Base-by-base conservation (phyloP, 1,139 yeast genomes). In the Arxiozyma slooffiae region DNA sequence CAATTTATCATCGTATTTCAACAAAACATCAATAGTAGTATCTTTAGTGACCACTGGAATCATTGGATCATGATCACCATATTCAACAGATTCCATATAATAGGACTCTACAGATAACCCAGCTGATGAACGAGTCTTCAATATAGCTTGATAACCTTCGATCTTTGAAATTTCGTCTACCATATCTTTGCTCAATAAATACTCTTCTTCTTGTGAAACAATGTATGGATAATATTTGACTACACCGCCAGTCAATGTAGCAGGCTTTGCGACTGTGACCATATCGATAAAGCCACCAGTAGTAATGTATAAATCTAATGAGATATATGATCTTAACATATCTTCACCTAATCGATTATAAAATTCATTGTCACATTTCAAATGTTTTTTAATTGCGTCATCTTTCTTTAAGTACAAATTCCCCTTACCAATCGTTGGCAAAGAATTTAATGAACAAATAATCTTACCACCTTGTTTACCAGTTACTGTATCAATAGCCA, bases 391-490 rank as follows among this genome's bases (percentile, higher is more conserved):
- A 42, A 79, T 82, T 0, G 81, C 78, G 21, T 70, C 66, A 24
- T 73, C 75, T 47, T 64, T 68, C 57, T 86, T 81, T 52, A 77
- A 72, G 20, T 73, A 72, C 47, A 90, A 73, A n/a, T 78, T 73
- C 1, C 97, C 97, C 0, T 92, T 86, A 0, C 96, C 96, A 77
- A 82, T 77, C 0, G 88, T 77, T 8, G 98, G 96, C 39, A 89
- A 68, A 1, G 81, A 71, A 2, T 88, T 75, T 48, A 90, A 71
- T 4, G 86, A 67, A 0, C 87, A 77, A 20, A 85, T 77, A 39
- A 90, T 81, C 59, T 90, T 87, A 57, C 97, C 97, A 52, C 96
- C 96, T 50, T 67, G 68, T 11, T 78, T 78, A 3, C 66, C 62
- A 0, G 84, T 82, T 38, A 75, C 75, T 26, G 71, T 66, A 40